Conservation (phyloP, 2,329 filamentous ascomycete species). For the Beauveria australis region DNA sequence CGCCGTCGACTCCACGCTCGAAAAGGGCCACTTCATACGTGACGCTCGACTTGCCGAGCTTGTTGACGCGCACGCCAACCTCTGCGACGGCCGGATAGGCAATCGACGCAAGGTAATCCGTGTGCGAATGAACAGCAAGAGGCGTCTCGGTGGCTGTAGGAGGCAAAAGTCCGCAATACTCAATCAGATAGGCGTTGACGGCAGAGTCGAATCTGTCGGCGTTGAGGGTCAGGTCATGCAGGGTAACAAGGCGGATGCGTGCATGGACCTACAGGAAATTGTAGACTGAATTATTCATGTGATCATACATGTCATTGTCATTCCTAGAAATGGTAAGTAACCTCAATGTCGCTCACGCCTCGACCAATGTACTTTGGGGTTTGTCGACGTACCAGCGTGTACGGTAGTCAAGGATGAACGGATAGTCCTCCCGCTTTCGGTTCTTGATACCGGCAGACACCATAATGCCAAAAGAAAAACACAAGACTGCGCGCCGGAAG, state of each 20-base stretch:
- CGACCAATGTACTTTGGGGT: constrained; percentile 4
- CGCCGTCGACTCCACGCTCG: constrained; percentile 60
- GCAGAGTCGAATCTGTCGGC: constrained; percentile 68
- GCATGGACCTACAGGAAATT: constrained; percentile 54
- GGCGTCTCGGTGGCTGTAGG: constrained; percentile 64
- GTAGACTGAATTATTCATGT: constrained; percentile 88
- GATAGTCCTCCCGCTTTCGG: constrained; percentile 64
- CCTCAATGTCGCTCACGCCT: constrained; percentile 7
- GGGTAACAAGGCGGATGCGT: background rate
- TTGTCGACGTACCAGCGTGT: constrained; percentile 63
- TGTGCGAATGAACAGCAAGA: constrained; percentile 77
- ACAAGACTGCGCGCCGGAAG: too few species aligned
- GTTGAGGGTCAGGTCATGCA: background rate
- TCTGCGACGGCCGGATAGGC: constrained; percentile 78
- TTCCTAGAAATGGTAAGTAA: constrained; percentile 44
- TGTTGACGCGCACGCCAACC: constrained; percentile 72
- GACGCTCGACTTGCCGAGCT: constrained; percentile 77
- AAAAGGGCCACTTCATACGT: constrained; percentile 88
- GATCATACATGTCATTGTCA: constrained; percentile 92
- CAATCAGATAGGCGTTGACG: constrained; percentile 80
- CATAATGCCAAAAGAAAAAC: background rate
- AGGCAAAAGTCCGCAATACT: constrained; percentile 66
- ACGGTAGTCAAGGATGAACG: constrained; percentile 70
- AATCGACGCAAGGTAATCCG: constrained; percentile 75
- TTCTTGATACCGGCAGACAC: constrained; percentile 40